These are phyloP conservation scores for Amaranthus cruentus DNA, from an alignment of 148 eudicot species.

Conservation along the genomic window DNA sequence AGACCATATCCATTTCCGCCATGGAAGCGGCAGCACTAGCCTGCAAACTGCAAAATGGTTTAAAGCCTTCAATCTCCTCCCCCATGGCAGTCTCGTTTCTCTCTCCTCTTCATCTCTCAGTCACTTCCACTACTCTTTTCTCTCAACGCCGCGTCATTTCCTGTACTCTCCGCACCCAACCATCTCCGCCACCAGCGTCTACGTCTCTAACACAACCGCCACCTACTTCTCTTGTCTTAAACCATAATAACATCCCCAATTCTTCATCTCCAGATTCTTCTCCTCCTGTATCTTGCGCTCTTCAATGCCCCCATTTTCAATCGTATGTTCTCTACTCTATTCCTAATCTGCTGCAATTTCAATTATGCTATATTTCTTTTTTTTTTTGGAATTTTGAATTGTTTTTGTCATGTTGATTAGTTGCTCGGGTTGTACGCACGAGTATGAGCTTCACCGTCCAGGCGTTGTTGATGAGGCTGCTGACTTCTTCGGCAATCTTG, in stretches of 20 bases:
- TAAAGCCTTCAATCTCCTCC: too few species aligned
- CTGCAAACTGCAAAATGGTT: too few species aligned
- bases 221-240: constrained; percentile 27
- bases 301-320: constrained; percentile 80
- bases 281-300: constrained; percentile 54
- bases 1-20: too few species aligned
- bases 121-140: constrained; percentile 10
- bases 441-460: constrained; percentile 76
- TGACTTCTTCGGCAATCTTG: constrained; percentile 53
- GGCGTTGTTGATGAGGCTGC: constrained; percentile 59
- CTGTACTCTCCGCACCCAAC: constrained; percentile 4
- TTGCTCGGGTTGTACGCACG: constrained; percentile 89
- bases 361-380: background rate
- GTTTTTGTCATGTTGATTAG: constrained; percentile 25
- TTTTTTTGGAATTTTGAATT: background rate
- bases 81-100: constrained; percentile 21
- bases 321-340: constrained; percentile 37
- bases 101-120: constrained; percentile 25
- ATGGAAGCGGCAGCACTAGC: too few species aligned
- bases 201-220: constrained; percentile 28
- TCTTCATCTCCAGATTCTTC: constrained; percentile 16
- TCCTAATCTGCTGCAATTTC: background rate
- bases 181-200: constrained; percentile 15
- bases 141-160: constrained; percentile 12
- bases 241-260: constrained; percentile 26